A percentile compares a stretch with the other conserved stretches of the same genome.
Evolutionary conservation across 805 yeast genomes (phyloP).

Genomic region (Candida easanensis): DNA sequence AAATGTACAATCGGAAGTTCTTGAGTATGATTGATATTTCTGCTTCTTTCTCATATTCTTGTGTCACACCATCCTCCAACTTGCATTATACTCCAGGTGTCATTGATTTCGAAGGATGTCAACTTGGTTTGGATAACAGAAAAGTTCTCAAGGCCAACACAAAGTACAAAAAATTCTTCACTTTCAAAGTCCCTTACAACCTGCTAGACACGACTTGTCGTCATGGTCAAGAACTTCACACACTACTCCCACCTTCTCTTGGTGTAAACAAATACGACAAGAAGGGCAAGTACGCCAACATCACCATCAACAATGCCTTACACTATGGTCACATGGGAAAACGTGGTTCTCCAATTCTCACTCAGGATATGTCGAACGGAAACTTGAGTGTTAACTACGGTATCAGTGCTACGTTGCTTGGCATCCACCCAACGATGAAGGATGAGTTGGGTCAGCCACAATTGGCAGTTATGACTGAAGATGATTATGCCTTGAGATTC

Average conservation of each 20-base stretch:
- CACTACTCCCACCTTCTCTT: constrained; percentile 39
- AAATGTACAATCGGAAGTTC: constrained; percentile 43
- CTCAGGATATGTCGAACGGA: constrained; percentile 47
- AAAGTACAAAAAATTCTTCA: constrained; percentile 55
- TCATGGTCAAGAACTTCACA: constrained; percentile 39
- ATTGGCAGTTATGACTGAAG: constrained; percentile 32
- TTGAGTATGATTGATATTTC: constrained; percentile 58
- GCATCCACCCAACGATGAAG: constrained; percentile 32
- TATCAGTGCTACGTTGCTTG: constrained; percentile 56
- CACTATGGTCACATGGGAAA: constrained; percentile 51
- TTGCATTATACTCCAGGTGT: constrained; percentile 39
- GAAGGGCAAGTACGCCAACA: constrained; percentile 30
- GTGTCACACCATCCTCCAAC: constrained; percentile 51
- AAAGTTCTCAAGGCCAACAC: constrained; percentile 46
- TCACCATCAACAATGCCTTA: constrained; percentile 30
- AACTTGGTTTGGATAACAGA: constrained; percentile 48
- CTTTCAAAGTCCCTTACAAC: constrained; percentile 54
- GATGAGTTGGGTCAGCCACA: constrained; percentile 16
- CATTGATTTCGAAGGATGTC: constrained; percentile 44
- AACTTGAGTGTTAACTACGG: constrained; percentile 48
- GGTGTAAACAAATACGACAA: constrained; percentile 34
- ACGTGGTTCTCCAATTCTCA: constrained; percentile 53
- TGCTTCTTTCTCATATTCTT: constrained; percentile 52
- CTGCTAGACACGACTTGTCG: constrained; percentile 51
- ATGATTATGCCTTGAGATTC: constrained; percentile 36